phyloP scores from a whole-genome alignment of 75 land plant genomes.

The Cupressus sempervirens region DNA sequence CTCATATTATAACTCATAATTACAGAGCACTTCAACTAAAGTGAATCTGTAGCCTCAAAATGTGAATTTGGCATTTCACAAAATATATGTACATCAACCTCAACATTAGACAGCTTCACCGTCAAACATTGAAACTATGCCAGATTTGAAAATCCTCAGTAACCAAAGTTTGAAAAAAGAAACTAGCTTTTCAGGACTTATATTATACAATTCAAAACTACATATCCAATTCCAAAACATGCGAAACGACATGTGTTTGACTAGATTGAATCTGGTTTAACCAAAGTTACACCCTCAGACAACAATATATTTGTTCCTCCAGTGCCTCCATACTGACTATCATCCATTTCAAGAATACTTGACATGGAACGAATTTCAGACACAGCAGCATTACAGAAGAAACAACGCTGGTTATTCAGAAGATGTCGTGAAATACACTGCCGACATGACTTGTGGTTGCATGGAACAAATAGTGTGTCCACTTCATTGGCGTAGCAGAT shows the following conservation, averaged over 20 bases:
- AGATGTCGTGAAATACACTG: slow-evolving; percentile 90
- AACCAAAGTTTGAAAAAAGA: too few species aligned
- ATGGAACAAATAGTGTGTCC: slow-evolving; percentile 73
- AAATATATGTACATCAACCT: slow-evolving; percentile 10
- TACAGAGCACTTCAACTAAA: neutral
- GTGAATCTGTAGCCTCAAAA: slow-evolving; percentile 10
- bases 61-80: slow-evolving; percentile 10
- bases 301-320: slow-evolving; percentile 3
- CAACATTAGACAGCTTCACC: slow-evolving; percentile 12
- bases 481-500: slow-evolving; percentile 79
- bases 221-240: neutral
- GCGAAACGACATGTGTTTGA: neutral
- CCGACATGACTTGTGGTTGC: slow-evolving; percentile 75
- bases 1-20: neutral
- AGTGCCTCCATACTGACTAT: slow-evolving; percentile 12
- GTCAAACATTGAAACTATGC: slow-evolving; percentile 12
- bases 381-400: slow-evolving; percentile 84
- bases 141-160: slow-evolving; percentile 1
- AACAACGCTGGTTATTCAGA: slow-evolving; percentile 87
- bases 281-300: slow-evolving; percentile 13
- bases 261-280: slow-evolving; percentile 11
- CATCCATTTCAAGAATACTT: slow-evolving; percentile 4
- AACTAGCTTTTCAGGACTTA: neutral
- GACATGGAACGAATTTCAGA: slow-evolving; percentile 39
- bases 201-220: slow-evolving; percentile 9